A percentile compares a stretch with the other conserved stretches of the same genome.
Conservation (phyloP, 768 basidiomycete genomes). For the Mycena rebaudengoi region DNA sequence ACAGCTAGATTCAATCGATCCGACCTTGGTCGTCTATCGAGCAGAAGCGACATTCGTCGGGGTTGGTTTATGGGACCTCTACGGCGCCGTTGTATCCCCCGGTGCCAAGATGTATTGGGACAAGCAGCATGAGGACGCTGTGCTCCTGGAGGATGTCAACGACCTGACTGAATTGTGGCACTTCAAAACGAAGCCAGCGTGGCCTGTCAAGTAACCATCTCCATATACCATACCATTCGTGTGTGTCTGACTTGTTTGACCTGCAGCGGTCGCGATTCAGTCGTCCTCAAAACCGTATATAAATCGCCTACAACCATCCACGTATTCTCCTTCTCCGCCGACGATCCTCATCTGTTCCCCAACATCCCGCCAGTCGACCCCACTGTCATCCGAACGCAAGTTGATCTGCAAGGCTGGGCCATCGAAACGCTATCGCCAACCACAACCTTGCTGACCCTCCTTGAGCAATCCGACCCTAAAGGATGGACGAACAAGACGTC, state of each 20-base stretch:
- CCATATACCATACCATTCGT: conserved; percentile 2
- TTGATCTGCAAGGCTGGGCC: conserved; percentile 99
- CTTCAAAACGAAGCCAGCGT: conserved; percentile 88
- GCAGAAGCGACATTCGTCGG: conserved; percentile 98
- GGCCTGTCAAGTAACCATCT: conserved; percentile 83
- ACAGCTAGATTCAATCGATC: conserved; percentile 96
- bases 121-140: conserved; percentile 87
- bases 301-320: conserved; percentile 96
- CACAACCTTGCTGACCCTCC: conserved; percentile 90
- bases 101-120: conserved; percentile 90
- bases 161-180: conserved; percentile 95
- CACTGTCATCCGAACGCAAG: conserved; percentile 88
- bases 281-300: conserved; percentile 94
- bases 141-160: conserved; percentile 87
- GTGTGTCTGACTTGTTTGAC: conserved; percentile 25
- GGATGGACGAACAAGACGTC: conserved; percentile 96
- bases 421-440: conserved; percentile 95
- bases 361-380: conserved; percentile 72
- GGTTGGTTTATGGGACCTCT: conserved; percentile 94
- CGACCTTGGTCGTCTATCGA: conserved; percentile 93
- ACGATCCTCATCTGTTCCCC: conserved; percentile 88
- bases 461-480: conserved; percentile 97
- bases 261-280: conserved; percentile 84
- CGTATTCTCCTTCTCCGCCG: conserved; percentile 93
- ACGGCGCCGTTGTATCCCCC: conserved; percentile 85